Evolutionary conservation across 306 rosid species (phyloP), one percentile per base, ranked within the genome.

Genomic region (Alnus glutinosa): DNA sequence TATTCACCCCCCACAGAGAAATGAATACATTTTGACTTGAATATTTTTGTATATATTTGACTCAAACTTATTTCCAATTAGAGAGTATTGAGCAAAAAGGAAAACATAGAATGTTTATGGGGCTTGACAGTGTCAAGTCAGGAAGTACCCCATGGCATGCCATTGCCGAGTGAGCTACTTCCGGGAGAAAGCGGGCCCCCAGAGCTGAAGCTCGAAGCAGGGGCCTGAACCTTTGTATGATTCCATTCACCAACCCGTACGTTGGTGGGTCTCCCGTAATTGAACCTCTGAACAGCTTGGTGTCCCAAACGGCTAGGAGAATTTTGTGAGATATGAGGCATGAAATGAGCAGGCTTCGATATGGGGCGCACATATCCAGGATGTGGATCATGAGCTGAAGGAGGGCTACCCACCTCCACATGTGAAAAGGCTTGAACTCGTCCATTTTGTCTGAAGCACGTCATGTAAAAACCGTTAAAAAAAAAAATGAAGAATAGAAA

Each of bases 271-370:
- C 97, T 89, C 76, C 96, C 92, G 18, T 91, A 92, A 76, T 81
- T 82, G 73, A 76, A 85, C 80, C 98, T 85, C 81, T 87, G 96
- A 82, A 78, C 87, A 74, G 94, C 80, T 81, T 90, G 99, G 85
- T 90, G 92, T 68, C 98, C 97, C 79, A 96, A 88, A 70, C 99
- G 99, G 79, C 97, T 93, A 50, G 96, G 99, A 55, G 97, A 90
- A 83, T 89, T 91, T 87, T 89, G 93, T 54, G 85, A 84, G 74
- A 75, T 76, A 79, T 91, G 96, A 79, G 98, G 92, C 80, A 86
- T 85, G 75, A 80, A 74, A 85, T 94, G 97, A 79, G 90, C 86
- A 67, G 93, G 92, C 80, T 90, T 92, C 9, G 96, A 84, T 81
- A 85, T 69, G 39, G 89, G 83, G 55, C 85, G 93, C 36, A 84